Evolutionary conservation across 1,139 yeast species (phyloP), one percentile per base, ranked within the genome.

Genomic region (Blastobotrys malaysiensis): DNA sequence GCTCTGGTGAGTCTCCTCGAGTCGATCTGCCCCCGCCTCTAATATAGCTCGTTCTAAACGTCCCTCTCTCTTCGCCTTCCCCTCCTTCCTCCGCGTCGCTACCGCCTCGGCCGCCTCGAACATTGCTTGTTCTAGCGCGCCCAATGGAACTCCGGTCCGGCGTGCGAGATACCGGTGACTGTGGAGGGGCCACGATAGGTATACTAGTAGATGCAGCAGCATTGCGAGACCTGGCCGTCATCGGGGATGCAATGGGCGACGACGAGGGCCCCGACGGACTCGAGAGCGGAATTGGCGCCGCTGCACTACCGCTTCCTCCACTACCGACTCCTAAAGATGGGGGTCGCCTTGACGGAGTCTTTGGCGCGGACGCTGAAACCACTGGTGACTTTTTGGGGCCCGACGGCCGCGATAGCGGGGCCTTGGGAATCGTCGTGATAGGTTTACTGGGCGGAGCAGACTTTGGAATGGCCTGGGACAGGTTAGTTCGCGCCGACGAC

Each of bases 1-100:
- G 46, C 21, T 43, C 46, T 18, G 46, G 46, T 14, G 46, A 43
- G 4, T 43, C 46, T 43, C 46, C 46, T 5, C 46, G 46, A 9
- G 26, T 14, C 14, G 46, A 21, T 9, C 46, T 18, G 16, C 46
- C 21, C 1, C 46, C 26, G 5, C 26, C 26, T 19, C 46, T 20
- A 31, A 31, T n/a, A 7, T 13, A 31, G 7, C 39, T 31, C 16
- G 39, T 31, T 31, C 39, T 13, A n/a, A 31, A 31, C 3, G 39
- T 31, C 6, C 39, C 39, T n/a, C 16, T 16, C 11, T 13, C 16
- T 31, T 31, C 39, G 5, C 13, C 36, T 26, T 26, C 13, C 39
- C n/a, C 26, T 22, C 26, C 39, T 31, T 31, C 39, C 16, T 31
- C 39, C 7, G 7, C 39, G n/a, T 31, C 39, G 16, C 39, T 31